Conservation (phyloP, 768 basidiomycete genomes). For the Pisolithus microcarpus region DNA sequence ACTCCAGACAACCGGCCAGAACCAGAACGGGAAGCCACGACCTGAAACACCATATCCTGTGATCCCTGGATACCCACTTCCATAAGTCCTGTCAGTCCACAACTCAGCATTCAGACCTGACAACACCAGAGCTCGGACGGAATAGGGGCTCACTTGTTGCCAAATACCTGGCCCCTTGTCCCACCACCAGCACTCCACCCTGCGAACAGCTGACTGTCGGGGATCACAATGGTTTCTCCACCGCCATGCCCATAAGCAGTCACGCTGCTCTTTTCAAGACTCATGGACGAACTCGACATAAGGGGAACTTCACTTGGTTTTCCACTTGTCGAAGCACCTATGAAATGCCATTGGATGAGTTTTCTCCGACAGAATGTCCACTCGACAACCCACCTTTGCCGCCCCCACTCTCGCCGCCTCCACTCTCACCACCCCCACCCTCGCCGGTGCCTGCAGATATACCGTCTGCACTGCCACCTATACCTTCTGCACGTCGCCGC, state of each 20-base stretch:
- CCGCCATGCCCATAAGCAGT: constrained; percentile 30
- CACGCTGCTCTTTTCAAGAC: constrained; percentile 19
- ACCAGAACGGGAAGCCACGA: constrained; percentile 55
- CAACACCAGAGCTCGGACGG: neutral
- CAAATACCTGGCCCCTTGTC: constrained; percentile 37
- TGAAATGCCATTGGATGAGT: too few relatives aligned
- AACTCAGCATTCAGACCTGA: neutral
- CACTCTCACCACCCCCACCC: too few relatives aligned
- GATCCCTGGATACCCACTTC: constrained; percentile 57
- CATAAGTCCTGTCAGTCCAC: constrained; percentile 37
- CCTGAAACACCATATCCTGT: constrained; percentile 38
- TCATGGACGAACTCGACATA: neutral
- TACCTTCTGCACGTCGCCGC: too few relatives aligned
- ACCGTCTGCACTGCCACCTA: too few relatives aligned
- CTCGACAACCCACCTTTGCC: too few relatives aligned
- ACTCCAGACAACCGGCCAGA: constrained; percentile 57
- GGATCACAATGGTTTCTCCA: constrained; percentile 29
- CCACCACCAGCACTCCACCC: constrained; percentile 49
- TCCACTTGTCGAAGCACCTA: too few relatives aligned
- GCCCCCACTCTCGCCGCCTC: too few relatives aligned
- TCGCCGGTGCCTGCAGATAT: too few relatives aligned
- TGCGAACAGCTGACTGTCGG: constrained; percentile 37
- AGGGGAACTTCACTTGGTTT: too few relatives aligned
- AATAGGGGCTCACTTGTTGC: constrained; percentile 31
- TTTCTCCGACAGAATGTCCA: too few relatives aligned